Evolutionary conservation across 2,329 filamentous ascomycete genomes (phyloP), one percentile per base, ranked within the genome.

Genomic region (Phyllosticta citribraziliensis): DNA sequence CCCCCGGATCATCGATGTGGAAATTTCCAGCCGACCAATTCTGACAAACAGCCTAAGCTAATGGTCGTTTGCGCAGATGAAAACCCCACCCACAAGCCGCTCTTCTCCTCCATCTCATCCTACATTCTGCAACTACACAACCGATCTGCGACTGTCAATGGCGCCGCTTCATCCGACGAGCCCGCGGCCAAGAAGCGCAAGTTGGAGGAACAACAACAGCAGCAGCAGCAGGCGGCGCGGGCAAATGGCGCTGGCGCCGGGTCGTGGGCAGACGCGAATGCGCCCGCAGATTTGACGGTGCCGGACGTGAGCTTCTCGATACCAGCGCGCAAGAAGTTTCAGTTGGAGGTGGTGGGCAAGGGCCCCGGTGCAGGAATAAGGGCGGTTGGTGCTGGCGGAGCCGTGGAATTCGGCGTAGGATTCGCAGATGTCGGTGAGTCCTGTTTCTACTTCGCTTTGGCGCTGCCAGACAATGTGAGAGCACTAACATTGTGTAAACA

Each of bases 311-410:
- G 82, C 61, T 85, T 87, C 70, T 78, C 82, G 17, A 76, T 85
- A 0, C 84, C 84, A 2, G 81, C 84, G 66, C 76, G 84, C 58
- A 87, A 86, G 75, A 87, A 87, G 74, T 75, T 85, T 63, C 81
- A 77, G 55, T 74, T 87, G 27, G 80, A 85, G 68, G 70, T 86
- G n/a, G 75, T 82, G 11, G 74, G 75, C 52, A 70, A 71, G 12
- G 65, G 64, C 33, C 25, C 53, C 6, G 69, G 72, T 25, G 73
- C 74, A 62, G 72, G 79, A 58, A 73, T 84, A 47, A 75, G 79
- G 52, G 79, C 77, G 27, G 71, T 78, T 62, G 80, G 79, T 61
- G 76, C 83, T 52, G 70, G 76, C 2, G 80, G 78, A 19, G 78
- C 76, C 52, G 74, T 84, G 52, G 82, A 84, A 65, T 82, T 83